Base-by-base conservation (phyloP, 1,284 basidiomycete genomes). In the Coriolopsis trogii region DNA sequence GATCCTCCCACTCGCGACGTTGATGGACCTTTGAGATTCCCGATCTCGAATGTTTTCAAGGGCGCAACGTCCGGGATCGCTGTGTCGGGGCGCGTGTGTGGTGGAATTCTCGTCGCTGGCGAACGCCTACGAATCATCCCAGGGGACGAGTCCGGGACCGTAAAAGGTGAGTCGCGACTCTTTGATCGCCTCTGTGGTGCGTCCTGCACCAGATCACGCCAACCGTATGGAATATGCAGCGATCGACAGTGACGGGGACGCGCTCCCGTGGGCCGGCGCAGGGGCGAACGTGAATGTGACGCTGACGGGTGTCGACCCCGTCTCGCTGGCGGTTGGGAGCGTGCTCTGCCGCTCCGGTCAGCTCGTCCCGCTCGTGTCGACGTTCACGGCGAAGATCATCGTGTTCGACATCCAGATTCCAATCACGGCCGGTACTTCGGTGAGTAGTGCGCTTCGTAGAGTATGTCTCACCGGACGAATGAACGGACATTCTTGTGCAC, bases 1-100 rank as follows among this genome's bases (percentile, higher is more conserved):
- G 87, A 91, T 50, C 90, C 93, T 0, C 95, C 95, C 0, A 69
- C 76, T 4, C 80, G 96, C 38, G 88, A 92, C 46, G 83, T 95
- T 51, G 79, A 81, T 6, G 79, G 84, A 0, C 88, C 95, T 0
- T 70, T 98, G 30, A 84, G 97, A 20, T 79, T 98, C 49, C 96
- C 96, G 0, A 82, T 99, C 18, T 91, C 93, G 12, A 99, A 99
- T 68, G 93, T 98, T 3, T 99, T 97, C 80, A 94, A 89, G 69
- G 91, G 91, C 21, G 85, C 89, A 63, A 84, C 88, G 6, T 86
- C 91, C 4, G 92, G 92, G 15, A 82, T 86, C 1, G 91, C 87
- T 1, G 85, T 97, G 0, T 84, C 89, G 21, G 97, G 96, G n/a
- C 78, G 95, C 29, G 74, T 99, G 28, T 90, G 89, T 53, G 85